Evolutionary conservation across 129 eudicot genomes (phyloP).

Genomic region (Deinandra increscens): DNA sequence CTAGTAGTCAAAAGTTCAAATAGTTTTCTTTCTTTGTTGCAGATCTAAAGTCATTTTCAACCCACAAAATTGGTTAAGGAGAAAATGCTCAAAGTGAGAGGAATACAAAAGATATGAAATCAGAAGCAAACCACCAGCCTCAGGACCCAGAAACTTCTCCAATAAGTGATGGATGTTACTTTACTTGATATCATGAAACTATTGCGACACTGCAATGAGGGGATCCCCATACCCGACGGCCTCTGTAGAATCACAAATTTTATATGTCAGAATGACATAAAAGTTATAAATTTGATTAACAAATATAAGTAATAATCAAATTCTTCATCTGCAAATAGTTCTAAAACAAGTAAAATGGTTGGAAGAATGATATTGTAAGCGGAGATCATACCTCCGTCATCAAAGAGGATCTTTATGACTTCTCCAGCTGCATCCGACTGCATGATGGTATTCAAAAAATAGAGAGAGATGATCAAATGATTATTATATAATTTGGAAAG

Average conservation of each 20-base stretch:
- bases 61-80: constrained; percentile 22
- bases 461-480: too few relatives aligned
- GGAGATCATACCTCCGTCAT: constrained; percentile 67
- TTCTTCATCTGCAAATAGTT: not conserved
- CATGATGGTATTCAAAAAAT: constrained; percentile 10
- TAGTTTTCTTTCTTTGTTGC: constrained; percentile 10
- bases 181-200: constrained; percentile 53
- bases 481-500: not conserved
- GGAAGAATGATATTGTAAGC: not conserved
- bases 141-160: not conserved
- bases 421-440: constrained; percentile 91
- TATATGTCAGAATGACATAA: not conserved
- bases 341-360: not conserved
- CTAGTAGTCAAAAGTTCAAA: constrained; percentile 22
- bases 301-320: not conserved
- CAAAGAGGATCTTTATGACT: constrained; percentile 70
- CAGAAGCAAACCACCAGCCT: constrained; percentile 18
- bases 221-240: constrained; percentile 97
- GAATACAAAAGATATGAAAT: constrained; percentile 30
- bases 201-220: constrained; percentile 77
- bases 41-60: constrained; percentile 18
- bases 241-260: constrained; percentile 45
- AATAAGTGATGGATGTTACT: too few relatives aligned
- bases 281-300: not conserved
- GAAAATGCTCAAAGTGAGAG: constrained; percentile 19